Evolutionary conservation across 2,329 filamentous ascomycete genomes (phyloP).

Genomic region (Lasiodiplodia sp.): DNA sequence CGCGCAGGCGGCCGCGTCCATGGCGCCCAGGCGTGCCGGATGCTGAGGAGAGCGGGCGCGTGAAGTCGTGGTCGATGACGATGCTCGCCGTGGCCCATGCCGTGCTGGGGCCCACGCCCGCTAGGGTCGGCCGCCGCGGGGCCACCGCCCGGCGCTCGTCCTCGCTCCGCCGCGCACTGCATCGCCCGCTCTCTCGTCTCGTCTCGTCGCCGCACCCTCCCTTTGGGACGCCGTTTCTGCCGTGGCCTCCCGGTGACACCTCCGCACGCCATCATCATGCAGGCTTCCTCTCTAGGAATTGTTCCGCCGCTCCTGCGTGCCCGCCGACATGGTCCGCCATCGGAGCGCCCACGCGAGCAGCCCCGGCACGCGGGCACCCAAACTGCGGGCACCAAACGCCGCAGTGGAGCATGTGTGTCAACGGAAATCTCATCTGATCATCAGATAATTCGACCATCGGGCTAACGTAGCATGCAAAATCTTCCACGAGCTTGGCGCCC

Average conservation of each 20-base stretch:
- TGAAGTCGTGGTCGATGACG: constrained; percentile 26
- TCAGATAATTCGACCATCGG: constrained; percentile 24
- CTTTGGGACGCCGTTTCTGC: not conserved
- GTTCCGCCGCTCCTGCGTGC: not conserved
- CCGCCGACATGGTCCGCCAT: constrained; percentile 5
- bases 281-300: not conserved
- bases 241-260: not conserved
- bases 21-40: constrained; percentile 17
- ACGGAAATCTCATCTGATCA: constrained; percentile 30
- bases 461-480: constrained; percentile 22
- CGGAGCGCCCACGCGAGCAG: constrained; percentile 4
- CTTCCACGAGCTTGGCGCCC: constrained; percentile 4
- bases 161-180: not conserved
- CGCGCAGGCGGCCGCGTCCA: constrained; percentile 10
- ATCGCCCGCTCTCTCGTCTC: not conserved
- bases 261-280: not conserved
- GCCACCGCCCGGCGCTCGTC: not conserved
- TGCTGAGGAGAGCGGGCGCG: constrained; percentile 17
- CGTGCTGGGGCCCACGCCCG: constrained; percentile 10
- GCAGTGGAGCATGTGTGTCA: constrained; percentile 19
- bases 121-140: not conserved
- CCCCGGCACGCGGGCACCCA: constrained; percentile 9
- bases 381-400: not conserved
- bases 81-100: constrained; percentile 20
- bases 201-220: not conserved